Base-by-base conservation (phyloP, 352 stramenopile species). In the Phytopythium oedochilum region DNA sequence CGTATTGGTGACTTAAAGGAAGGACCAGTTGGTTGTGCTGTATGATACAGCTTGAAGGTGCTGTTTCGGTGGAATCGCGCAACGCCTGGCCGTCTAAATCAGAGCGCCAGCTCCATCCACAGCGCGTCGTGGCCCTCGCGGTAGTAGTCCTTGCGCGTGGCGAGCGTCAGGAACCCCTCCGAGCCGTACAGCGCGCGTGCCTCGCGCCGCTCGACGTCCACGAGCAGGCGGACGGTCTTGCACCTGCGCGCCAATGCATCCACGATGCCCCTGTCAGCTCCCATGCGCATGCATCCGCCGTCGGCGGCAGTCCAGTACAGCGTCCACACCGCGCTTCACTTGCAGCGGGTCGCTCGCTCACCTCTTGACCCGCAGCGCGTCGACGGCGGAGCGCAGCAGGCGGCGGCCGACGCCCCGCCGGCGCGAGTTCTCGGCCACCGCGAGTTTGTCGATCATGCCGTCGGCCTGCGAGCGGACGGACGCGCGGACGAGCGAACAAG, bases 381-480 rank as follows among this genome's bases (percentile, higher is more conserved):
- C 47, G 43, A 85, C 65, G 12, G 74, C 69, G 31, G 22, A 25
- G 18, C 69, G 66, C 38, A 85, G 34, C 31, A 85, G 53, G 11
- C 18, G 35, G 12, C 69, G 64, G 3, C 63, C 74, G 26, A 85
- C 18, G 15, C 69, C 69, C 23, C 62, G 59, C 12, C 71, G 69
- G 31, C 66, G 55, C 2, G 44, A 49, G 48, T 61, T 35, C 54
- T 73, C 59, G 18, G 64, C 64, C 31, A 84, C 68, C 6, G 74
- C 71, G 23, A 84, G 58, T 42, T 78, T 78, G 55, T 79, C 71
- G 32, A 84, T 64, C 53, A 73, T 63, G 4, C 71, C 69, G 12
- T 63, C 61, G 14, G 57, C 42, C 74, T 83, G 7, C 35, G n/a
- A 18, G 53, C 9, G 34, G 36, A 36, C n/a, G 49, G 17, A 17